Evolutionary conservation across 2,329 filamentous ascomycete species (phyloP).

Genomic region (Gaeumannomyces sp.): DNA sequence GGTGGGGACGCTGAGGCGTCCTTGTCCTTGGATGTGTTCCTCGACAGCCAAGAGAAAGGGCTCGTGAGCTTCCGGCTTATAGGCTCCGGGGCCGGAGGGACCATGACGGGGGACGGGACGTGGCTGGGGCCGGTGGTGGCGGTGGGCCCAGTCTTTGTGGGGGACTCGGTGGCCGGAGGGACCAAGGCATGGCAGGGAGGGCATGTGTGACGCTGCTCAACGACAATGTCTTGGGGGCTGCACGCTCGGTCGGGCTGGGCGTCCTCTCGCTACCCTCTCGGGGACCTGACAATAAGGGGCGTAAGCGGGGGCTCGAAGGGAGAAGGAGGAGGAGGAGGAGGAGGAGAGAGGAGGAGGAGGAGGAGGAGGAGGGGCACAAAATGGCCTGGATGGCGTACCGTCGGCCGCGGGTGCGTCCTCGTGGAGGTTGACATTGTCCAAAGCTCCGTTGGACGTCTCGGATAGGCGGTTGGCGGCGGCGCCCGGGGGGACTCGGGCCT

Average conservation of each 20-base stretch:
- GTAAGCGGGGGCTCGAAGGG: neutral
- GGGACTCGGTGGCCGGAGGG: conserved; percentile 42
- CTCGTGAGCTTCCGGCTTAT: conserved; percentile 68
- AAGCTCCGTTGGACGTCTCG: conserved; percentile 32
- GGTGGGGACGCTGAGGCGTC: conserved; percentile 50
- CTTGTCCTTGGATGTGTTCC: conserved; percentile 53
- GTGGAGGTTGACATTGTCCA: conserved; percentile 62
- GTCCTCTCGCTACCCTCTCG: neutral
- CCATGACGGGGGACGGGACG: conserved; percentile 24
- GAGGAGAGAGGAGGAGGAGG: too few relatives aligned
- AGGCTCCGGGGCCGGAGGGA: conserved; percentile 29
- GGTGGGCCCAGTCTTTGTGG: conserved; percentile 33
- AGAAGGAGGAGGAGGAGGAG: neutral
- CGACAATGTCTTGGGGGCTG: conserved; percentile 50
- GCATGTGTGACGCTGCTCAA: conserved; percentile 66
- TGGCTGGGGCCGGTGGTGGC: conserved; percentile 25
- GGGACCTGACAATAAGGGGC: neutral
- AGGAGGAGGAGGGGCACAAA: neutral
- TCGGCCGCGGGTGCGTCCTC: conserved; percentile 39
- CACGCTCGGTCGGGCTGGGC: conserved; percentile 18
- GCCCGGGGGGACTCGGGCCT: conserved; percentile 30
- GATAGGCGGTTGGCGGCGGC: conserved; percentile 38
- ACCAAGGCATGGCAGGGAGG: conserved; percentile 69
- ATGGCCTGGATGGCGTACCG: neutral
- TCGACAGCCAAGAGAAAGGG: conserved; percentile 80